Percentiles rank a stretch among this genome's conserved stretches.
These are phyloP conservation scores for Flaveria trinervia DNA, from an alignment of 129 eudicot genomes.

Conservation along the genomic window DNA sequence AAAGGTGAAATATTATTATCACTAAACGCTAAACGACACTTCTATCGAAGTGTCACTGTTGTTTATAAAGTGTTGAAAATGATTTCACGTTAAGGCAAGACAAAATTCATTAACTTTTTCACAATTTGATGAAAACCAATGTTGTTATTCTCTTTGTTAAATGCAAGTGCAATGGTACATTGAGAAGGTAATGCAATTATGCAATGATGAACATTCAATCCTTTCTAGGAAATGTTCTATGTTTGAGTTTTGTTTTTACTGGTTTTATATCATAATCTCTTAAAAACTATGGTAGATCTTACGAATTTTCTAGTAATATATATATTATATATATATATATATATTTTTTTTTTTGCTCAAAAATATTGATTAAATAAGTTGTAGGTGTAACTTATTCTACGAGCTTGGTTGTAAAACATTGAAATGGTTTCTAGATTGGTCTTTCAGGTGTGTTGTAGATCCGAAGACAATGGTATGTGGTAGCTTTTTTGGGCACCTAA, in stretches of 20 bases:
- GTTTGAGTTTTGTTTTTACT: background rate
- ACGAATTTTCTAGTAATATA: too few relatives aligned
- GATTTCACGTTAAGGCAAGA: constrained; percentile 1
- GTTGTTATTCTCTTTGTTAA: background rate
- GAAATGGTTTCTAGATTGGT: constrained; percentile 44
- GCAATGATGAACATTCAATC: too few relatives aligned
- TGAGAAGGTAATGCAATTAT: too few relatives aligned
- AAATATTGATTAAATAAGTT: background rate
- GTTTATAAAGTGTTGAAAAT: constrained; percentile 22
- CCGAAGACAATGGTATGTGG: constrained; percentile 57
- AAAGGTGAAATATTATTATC: too few relatives aligned
- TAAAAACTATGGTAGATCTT: too few relatives aligned
- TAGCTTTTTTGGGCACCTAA: constrained; percentile 50
- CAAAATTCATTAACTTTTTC: background rate
- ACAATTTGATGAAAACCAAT: background rate
- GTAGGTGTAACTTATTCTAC: constrained; percentile 20
- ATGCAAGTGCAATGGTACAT: background rate
- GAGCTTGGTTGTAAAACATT: constrained; percentile 26
- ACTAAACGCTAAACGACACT: background rate
- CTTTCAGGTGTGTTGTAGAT: constrained; percentile 65
- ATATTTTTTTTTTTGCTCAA: background rate
- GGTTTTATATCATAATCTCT: too few relatives aligned
- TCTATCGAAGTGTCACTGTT: constrained; percentile 3
- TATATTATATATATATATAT: too few relatives aligned
- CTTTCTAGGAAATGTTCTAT: too few relatives aligned